Conservation (phyloP, 164 flowering plant species). For the Magnolia kwangsiensis region DNA sequence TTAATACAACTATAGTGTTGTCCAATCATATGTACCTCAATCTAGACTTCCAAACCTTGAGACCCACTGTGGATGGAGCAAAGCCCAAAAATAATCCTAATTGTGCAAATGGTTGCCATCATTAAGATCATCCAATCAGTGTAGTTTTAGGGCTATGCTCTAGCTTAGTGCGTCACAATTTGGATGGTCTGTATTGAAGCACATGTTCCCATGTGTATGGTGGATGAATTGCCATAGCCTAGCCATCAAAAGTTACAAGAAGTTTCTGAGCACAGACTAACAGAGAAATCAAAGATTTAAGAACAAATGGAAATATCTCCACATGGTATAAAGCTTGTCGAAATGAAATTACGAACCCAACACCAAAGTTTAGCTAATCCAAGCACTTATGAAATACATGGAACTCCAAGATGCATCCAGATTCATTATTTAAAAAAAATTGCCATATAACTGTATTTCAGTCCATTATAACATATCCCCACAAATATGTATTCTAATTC, state of each 20-base stretch:
- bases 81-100: background rate
- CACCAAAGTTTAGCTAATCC: background rate
- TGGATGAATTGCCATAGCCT: no score
- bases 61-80: background rate
- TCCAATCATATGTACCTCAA: background rate
- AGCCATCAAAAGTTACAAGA: no score
- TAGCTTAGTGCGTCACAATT: background rate
- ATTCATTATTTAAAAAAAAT: no score
- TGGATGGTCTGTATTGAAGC: background rate
- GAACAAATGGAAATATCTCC: no score
- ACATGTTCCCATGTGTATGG: no score
- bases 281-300: no score
- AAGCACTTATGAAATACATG: background rate
- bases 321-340: no score
- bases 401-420: background rate
- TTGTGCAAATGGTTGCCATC: background rate
- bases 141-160: background rate
- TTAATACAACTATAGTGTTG: no score
- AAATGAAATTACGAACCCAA: background rate
- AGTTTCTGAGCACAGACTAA: no score
- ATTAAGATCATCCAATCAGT: background rate
- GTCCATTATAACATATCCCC: background rate
- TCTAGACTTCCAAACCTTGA: background rate
- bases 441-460: background rate
- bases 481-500: no score